Evolutionary conservation across 1,139 yeast species (phyloP).

Genomic region (Diutina sp.): DNA sequence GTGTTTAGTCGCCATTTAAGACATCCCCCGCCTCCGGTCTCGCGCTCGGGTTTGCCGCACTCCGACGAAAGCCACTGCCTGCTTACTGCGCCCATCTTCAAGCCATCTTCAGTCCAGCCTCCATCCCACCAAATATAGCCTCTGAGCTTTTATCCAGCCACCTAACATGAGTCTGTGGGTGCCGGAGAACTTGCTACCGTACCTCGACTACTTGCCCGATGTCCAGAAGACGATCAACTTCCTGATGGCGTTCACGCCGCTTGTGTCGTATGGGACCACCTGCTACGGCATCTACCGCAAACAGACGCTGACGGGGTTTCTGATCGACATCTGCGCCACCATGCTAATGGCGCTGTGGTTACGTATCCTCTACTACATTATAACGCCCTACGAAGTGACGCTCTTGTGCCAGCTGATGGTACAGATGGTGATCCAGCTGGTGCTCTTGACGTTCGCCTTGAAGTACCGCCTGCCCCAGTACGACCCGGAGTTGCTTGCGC

Average conservation of each 20-base stretch:
- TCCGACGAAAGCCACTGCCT: neutral
- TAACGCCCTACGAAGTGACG: conserved; percentile 70
- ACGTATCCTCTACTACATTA: conserved; percentile 62
- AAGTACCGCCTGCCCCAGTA: conserved; percentile 38
- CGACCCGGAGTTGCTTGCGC: conserved; percentile 27
- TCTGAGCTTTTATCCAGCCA: no score
- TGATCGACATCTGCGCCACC: conserved; percentile 82
- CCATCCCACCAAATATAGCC: neutral
- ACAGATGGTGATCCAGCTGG: conserved; percentile 64
- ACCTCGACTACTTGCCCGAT: conserved; percentile 31
- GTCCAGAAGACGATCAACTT: conserved; percentile 22
- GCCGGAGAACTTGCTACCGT: conserved; percentile 5
- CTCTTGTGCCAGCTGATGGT: conserved; percentile 63
- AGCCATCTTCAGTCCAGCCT: no score
- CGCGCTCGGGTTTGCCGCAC: neutral
- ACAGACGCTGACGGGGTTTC: conserved; percentile 64
- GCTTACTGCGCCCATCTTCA: no score
- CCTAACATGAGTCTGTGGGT: neutral
- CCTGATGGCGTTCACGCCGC: conserved; percentile 60
- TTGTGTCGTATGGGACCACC: conserved; percentile 79
- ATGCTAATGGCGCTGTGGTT: conserved; percentile 72
- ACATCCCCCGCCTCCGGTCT: neutral
- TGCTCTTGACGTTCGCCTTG: conserved; percentile 51
- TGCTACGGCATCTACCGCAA: conserved; percentile 52
- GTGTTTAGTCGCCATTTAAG: no score